Evolutionary conservation across 2,329 filamentous ascomycete species (phyloP).

Genomic region (Huntiella savannae): DNA sequence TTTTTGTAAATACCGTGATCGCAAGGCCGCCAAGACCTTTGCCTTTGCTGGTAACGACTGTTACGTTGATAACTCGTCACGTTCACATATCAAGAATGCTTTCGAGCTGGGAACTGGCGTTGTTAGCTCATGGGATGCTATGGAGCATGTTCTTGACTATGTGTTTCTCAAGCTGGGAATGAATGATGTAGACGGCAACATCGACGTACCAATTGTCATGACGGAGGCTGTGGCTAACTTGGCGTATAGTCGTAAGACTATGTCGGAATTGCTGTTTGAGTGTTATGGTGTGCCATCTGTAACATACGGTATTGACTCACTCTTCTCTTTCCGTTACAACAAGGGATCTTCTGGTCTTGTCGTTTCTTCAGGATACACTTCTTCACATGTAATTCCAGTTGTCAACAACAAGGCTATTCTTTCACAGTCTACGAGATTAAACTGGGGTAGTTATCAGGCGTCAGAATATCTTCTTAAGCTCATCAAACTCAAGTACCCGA

Average conservation of each 20-base stretch:
- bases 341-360: slow-evolving; percentile 73
- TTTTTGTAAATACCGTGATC: slow-evolving; percentile 87
- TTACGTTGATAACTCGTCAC: slow-evolving; percentile 82
- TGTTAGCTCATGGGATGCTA: slow-evolving; percentile 92
- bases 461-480: slow-evolving; percentile 85
- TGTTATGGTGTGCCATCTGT: slow-evolving; percentile 82
- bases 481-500: slow-evolving; percentile 76
- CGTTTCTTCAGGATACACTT: slow-evolving; percentile 78
- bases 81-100: slow-evolving; percentile 73
- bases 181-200: slow-evolving; percentile 50
- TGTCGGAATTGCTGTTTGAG: slow-evolving; percentile 95
- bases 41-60: slow-evolving; percentile 85
- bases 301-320: slow-evolving; percentile 84
- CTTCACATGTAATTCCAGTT: slow-evolving; percentile 89
- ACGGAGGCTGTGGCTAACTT: slow-evolving; percentile 89
- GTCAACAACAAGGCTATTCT: slow-evolving; percentile 71
- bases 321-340: slow-evolving; percentile 92
- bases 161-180: slow-evolving; percentile 86
- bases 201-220: slow-evolving; percentile 82
- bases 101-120: slow-evolving; percentile 85
- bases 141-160: slow-evolving; percentile 89
- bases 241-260: slow-evolving; percentile 74
- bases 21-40: slow-evolving; percentile 80
- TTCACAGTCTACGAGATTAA: slow-evolving; percentile 68
- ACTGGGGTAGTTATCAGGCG: slow-evolving; percentile 84